Evolutionary conservation across 441 rosid species (phyloP).

Genomic region (Croton laevigatus): DNA sequence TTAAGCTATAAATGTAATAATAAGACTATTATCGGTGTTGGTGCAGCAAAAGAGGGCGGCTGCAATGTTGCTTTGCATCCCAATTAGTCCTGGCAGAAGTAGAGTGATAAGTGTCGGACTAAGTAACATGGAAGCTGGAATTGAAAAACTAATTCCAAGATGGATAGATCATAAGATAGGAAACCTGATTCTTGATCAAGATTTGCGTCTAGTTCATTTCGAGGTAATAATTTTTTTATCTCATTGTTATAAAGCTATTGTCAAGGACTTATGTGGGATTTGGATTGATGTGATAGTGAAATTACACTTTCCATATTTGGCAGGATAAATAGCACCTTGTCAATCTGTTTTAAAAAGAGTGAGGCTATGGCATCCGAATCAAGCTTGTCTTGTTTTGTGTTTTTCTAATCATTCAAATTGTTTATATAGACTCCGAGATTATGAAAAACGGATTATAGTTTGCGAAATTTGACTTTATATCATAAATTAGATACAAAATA

Average conservation of each 20-base stretch:
- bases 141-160: slow-evolving; percentile 71
- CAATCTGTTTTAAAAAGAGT: too few species aligned
- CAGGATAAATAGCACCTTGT: too few species aligned
- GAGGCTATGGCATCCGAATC: too few species aligned
- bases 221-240: slow-evolving; percentile 45
- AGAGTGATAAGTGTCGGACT: slow-evolving; percentile 81
- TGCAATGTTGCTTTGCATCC: slow-evolving; percentile 74
- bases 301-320: too few species aligned
- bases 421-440: too few species aligned
- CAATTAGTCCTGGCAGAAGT: slow-evolving; percentile 86
- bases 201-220: slow-evolving; percentile 76
- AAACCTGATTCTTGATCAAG: slow-evolving; percentile 82
- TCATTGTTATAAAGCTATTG: background rate
- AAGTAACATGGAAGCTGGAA: slow-evolving; percentile 58
- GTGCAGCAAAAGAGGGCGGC: slow-evolving; percentile 39
- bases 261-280: too few species aligned
- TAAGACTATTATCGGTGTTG: background rate
- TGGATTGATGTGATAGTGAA: too few species aligned
- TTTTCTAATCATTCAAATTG: too few species aligned
- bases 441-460: too few species aligned
- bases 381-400: too few species aligned
- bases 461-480: too few species aligned
- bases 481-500: too few species aligned
- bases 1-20: background rate
- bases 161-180: slow-evolving; percentile 80